phyloP scores from a whole-genome alignment of 2,329 filamentous ascomycete species.

The Davidsoniella neocaledoniae region DNA sequence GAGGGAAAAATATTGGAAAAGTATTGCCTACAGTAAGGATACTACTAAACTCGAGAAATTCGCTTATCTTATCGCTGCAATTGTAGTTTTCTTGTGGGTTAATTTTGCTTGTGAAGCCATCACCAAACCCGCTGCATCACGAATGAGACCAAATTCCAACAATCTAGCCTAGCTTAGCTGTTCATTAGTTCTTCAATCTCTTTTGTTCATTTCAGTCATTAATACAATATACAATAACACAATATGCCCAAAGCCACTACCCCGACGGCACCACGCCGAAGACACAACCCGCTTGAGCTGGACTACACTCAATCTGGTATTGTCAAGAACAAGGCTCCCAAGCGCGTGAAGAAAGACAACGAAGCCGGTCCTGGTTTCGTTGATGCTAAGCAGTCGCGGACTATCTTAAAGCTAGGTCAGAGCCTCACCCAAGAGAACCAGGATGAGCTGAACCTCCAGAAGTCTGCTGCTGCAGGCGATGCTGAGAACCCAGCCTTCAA shows the following conservation, averaged over 20 bases:
- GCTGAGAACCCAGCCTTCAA: conserved; percentile 38
- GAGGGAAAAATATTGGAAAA: background rate
- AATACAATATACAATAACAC: conserved; percentile 1
- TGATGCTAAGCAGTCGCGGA: conserved; percentile 72
- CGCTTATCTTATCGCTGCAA: conserved; percentile 13
- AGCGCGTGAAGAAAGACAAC: conserved; percentile 39
- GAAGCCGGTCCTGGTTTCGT: conserved; percentile 52
- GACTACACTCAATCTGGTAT: conserved; percentile 59
- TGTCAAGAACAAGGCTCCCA: conserved; percentile 52
- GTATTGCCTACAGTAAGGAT: background rate
- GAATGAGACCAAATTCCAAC: background rate
- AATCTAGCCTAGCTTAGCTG: background rate
- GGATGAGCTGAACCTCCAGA: conserved; percentile 17
- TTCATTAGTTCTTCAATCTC: background rate
- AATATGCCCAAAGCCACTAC: conserved; percentile 66
- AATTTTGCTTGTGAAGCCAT: background rate
- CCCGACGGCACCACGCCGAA: conserved; percentile 41
- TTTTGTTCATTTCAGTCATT: background rate
- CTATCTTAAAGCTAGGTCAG: conserved; percentile 78
- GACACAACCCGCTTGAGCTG: conserved; percentile 83
- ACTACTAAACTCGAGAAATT: background rate
- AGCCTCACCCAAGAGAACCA: conserved; percentile 71
- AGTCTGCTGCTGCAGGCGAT: conserved; percentile 23
- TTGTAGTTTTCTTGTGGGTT: conserved; percentile 13
- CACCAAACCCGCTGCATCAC: background rate